Percentiles rank a stretch among this genome's conserved stretches.
phyloP scores from a whole-genome alignment of 257 asterid species.

The Plantago major region DNA sequence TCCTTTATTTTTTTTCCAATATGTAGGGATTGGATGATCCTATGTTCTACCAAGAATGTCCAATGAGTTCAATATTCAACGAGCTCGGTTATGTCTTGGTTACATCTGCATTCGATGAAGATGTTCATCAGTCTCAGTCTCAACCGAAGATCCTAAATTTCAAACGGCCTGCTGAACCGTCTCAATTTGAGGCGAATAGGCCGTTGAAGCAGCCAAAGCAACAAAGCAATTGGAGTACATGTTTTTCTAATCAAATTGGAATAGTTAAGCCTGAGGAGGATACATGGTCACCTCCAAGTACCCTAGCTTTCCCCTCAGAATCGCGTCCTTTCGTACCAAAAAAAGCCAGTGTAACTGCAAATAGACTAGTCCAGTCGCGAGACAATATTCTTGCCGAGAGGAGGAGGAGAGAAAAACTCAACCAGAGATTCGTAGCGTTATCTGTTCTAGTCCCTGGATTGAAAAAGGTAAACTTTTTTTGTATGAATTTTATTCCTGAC shows the following conservation, averaged over 20 bases:
- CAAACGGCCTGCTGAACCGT: conserved; percentile 35
- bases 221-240: not conserved
- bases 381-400: conserved; percentile 88
- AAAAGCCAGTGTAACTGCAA: conserved; percentile 32
- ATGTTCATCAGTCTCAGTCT: conserved; percentile 19
- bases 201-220: conserved; percentile 38
- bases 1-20: not conserved
- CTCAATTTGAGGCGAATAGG: conserved; percentile 24
- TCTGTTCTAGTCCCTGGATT: conserved; percentile 85
- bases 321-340: conserved; percentile 30
- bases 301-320: conserved; percentile 29
- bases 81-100: conserved; percentile 37
- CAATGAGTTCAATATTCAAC: conserved; percentile 32
- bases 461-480: no score
- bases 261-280: conserved; percentile 54
- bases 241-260: conserved; percentile 20
- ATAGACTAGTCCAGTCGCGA: conserved; percentile 47
- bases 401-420: conserved; percentile 73
- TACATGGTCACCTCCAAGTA: conserved; percentile 26
- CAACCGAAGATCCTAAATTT: conserved; percentile 21
- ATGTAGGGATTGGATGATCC: conserved; percentile 58
- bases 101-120: conserved; percentile 33
- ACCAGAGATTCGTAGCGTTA: conserved; percentile 73
- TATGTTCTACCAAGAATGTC: conserved; percentile 51
- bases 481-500: not conserved